A percentile compares a stretch with the other conserved stretches of the same genome.
These are phyloP conservation scores for Phytopythium sindhum DNA, from an alignment of 352 stramenopile species.

Conservation along the genomic window DNA sequence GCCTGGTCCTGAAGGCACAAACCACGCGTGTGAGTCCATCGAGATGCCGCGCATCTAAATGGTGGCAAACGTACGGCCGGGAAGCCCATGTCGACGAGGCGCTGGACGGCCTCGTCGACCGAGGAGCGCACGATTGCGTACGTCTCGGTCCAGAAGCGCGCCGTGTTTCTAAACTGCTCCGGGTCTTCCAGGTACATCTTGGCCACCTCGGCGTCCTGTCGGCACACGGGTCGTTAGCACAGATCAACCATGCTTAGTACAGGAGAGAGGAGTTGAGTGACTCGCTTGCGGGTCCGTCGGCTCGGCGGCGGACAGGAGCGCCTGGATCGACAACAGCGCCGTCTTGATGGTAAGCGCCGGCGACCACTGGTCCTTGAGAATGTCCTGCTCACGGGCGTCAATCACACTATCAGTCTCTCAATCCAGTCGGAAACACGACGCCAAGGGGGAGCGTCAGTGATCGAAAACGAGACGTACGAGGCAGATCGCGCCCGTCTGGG, in stretches of 20 bases:
- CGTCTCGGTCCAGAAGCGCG: slow-evolving; percentile 95
- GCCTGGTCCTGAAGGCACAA: slow-evolving; percentile 47
- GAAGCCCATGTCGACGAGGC: slow-evolving; percentile 88
- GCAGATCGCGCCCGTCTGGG: slow-evolving; percentile 96
- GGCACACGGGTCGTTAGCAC: background rate
- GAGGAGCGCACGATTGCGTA: slow-evolving; percentile 86
- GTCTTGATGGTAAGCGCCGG: slow-evolving; percentile 97
- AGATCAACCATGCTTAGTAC: background rate
- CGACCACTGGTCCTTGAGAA: slow-evolving; percentile 97
- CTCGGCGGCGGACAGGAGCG: slow-evolving; percentile 93
- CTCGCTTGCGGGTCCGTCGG: slow-evolving; percentile 77
- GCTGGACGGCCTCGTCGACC: slow-evolving; percentile 48
- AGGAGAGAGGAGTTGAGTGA: background rate
- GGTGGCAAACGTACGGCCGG: slow-evolving; percentile 33
- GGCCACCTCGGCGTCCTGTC: slow-evolving; percentile 93
- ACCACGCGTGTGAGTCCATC: background rate
- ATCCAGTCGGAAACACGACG: background rate
- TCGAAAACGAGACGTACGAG: slow-evolving; percentile 77
- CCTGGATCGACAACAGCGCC: slow-evolving; percentile 93
- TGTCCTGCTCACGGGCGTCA: slow-evolving; percentile 64
- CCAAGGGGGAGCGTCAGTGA: no score
- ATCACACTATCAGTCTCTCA: background rate
- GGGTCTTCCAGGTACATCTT: slow-evolving; percentile 95
- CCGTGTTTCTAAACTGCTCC: slow-evolving; percentile 91
- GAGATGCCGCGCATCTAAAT: background rate